A percentile compares a stretch with the other conserved stretches of the same genome.
phyloP scores from a whole-genome alignment of 306 rosid genomes.

The Psophocarpus tetragonolobus region DNA sequence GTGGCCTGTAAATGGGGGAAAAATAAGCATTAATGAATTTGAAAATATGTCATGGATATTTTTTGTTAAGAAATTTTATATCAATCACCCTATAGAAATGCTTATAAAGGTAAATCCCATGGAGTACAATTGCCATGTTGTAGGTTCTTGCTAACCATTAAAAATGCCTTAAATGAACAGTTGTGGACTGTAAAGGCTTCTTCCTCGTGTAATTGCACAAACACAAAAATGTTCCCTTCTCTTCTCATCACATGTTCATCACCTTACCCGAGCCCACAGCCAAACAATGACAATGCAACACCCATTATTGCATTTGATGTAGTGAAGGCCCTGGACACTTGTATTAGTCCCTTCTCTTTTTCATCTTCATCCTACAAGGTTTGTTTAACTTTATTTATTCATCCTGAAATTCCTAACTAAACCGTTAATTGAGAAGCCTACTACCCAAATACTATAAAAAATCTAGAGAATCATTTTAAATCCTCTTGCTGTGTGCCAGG shows the following conservation, averaged over 20 bases:
- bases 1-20: slow-evolving; percentile 57
- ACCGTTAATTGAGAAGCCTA: neutral
- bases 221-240: neutral
- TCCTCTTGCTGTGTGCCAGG: neutral
- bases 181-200: neutral
- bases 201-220: neutral
- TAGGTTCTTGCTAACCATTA: neutral
- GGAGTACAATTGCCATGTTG: neutral
- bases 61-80: neutral
- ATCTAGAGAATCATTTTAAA: neutral
- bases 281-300: neutral
- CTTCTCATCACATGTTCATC: neutral
- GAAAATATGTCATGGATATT: neutral
- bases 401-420: neutral
- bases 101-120: neutral
- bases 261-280: neutral
- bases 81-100: neutral
- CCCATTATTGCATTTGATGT: neutral
- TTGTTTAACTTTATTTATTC: neutral
- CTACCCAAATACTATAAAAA: neutral
- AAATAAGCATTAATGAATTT: neutral
- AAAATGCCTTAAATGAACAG: neutral
- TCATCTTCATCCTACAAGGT: neutral
- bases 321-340: neutral
- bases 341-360: neutral